Evolutionary conservation across 306 rosid genomes (phyloP), one percentile per base, ranked within the genome.

Genomic region (Mimosa bimucronata): DNA sequence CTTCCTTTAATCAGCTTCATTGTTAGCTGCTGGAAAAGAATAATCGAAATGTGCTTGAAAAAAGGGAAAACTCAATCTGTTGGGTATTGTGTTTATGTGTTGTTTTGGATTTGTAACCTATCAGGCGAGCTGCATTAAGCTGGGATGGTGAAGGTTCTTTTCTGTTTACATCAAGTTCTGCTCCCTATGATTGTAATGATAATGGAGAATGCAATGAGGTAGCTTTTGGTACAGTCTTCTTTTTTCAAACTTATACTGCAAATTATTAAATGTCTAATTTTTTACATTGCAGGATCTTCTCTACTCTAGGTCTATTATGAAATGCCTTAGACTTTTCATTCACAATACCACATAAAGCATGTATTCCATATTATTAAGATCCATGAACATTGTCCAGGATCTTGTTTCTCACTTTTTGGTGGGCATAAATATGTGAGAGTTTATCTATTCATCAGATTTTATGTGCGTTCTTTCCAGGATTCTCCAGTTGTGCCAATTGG

Each of bases 201-300:
- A 95, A 95, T 81, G 96, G 99, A 78, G 84, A 81, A 58, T 95
- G 99, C 75, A 85, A 95, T 81, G 99, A 93, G 96, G 98, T 94
- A 65, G 71, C 78, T 79, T 68, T 82, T 55, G 55, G 71, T 23
- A 14, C 45, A 26, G 14, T 12, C 31, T 60, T 60, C 19, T 40
- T 40, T 75, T 5, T 71, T 34, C 31, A 46, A 71, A 29, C 41
- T 1, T 66, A 14, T 23, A 4, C 40, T 42, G 37, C 45, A 60
- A 26, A 60, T 60, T 11, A 25, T 50, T 52, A 5, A 7, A 73
- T 23, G 21, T 58, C 13, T 82, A 18, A 14, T 66, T 19, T n/a
- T 55, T 40, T 73, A 70, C 26, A 10, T 58, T 58, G 31, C 4
- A 58, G 30, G 65, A 60, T 26, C 19, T 60, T 60, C 19, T 60